Evolutionary conservation across 352 stramenopile species (phyloP).

Genomic region (Phytopythium vexans): DNA sequence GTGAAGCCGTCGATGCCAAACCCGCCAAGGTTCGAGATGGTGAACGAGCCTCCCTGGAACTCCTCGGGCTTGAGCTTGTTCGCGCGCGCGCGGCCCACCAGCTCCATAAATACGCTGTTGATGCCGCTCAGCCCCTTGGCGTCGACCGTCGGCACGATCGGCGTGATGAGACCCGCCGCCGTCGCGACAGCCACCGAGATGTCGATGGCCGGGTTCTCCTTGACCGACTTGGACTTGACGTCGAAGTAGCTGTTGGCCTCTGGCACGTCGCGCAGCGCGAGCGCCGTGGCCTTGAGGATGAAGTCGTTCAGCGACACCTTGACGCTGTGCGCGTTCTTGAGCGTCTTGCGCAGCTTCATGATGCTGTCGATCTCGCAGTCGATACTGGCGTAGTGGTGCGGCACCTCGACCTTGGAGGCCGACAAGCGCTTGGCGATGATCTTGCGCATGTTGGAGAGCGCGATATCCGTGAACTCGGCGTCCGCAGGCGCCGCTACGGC

Average conservation of each 20-base stretch:
- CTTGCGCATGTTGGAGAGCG: conserved; percentile 97
- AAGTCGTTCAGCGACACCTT: conserved; percentile 99
- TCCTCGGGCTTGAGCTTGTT: conserved; percentile 99
- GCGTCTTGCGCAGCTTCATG: conserved; percentile 89
- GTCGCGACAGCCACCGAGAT: conserved; percentile 98
- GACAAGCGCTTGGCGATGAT: conserved; percentile 98
- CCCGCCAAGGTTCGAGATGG: conserved; percentile 97
- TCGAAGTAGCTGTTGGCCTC: conserved; percentile 89
- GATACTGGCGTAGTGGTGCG: conserved; percentile 96
- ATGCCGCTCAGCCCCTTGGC: conserved; percentile 92
- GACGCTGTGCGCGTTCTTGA: conserved; percentile 91
- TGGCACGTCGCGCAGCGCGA: conserved; percentile 96
- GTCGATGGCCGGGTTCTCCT: conserved; percentile 91
- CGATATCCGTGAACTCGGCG: conserved; percentile 76
- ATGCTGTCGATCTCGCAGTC: conserved; percentile 94
- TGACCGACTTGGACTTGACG: conserved; percentile 46
- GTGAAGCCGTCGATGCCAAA: conserved; percentile 99
- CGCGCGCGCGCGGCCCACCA: conserved; percentile 92
- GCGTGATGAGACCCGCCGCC: conserved; percentile 97
- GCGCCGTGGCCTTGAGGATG: conserved; percentile 96
- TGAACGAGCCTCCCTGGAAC: conserved; percentile 99
- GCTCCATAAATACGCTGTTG: conserved; percentile 95
- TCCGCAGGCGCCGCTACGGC: conserved; percentile 10
- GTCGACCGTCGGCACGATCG: conserved; percentile 96
- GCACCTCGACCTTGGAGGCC: conserved; percentile 95